A percentile compares a stretch with the other conserved stretches of the same genome.
phyloP scores from a whole-genome alignment of 305 asterid species.

The Coffea humblotiana region DNA sequence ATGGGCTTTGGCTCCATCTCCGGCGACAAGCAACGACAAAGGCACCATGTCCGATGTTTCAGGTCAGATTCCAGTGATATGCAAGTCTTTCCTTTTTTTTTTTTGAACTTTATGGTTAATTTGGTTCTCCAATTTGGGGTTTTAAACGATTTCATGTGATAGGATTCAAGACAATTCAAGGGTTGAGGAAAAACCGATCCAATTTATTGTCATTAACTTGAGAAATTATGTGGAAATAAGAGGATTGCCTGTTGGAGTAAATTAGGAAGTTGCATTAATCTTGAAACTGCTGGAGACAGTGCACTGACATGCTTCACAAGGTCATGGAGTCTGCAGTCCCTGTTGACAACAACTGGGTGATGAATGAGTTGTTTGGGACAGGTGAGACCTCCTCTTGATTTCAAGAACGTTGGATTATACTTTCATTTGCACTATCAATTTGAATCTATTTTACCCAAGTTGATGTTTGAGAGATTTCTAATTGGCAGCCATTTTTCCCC shows the following conservation, averaged over 20 bases:
- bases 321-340: constrained; percentile 45
- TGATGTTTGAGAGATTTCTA: background rate
- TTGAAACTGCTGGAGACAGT: constrained; percentile 58
- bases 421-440: background rate
- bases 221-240: constrained; percentile 39
- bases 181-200: constrained; percentile 50
- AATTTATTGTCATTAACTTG: constrained; percentile 38
- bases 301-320: constrained; percentile 44
- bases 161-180: constrained; percentile 59
- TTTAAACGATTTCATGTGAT: constrained; percentile 38
- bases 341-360: constrained; percentile 16
- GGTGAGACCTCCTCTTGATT: constrained; percentile 12
- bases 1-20: too few relatives aligned
- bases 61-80: too few relatives aligned
- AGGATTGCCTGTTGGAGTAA: constrained; percentile 45
- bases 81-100: too few relatives aligned
- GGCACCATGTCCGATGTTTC: too few relatives aligned
- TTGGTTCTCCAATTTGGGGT: too few relatives aligned
- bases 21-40: too few relatives aligned
- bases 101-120: too few relatives aligned
- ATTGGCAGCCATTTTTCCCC: background rate
- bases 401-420: background rate
- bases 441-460: constrained; percentile 1
- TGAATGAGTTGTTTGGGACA: constrained; percentile 53
- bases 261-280: constrained; percentile 48